Base-by-base conservation (phyloP, 805 yeast species). In the Yamadazyma phyllophila region DNA sequence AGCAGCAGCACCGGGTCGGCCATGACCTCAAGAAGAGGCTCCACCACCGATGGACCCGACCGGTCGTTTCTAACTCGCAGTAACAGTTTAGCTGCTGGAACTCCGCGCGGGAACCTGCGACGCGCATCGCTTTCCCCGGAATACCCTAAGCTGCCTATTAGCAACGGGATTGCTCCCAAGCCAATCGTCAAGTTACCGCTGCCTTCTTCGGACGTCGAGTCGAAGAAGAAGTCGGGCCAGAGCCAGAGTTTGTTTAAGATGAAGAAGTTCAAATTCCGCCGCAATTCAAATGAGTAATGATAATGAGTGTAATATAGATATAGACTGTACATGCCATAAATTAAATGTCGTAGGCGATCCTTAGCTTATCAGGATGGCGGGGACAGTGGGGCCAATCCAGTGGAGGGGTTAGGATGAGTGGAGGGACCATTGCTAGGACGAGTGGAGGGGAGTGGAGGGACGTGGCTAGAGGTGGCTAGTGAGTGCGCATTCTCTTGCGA, bases 191-290 rank as follows among this genome's bases (percentile, higher is more conserved):
- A 49, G 24, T 39, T 51, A 30, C 51, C 51, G 15, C 49, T 55
- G 27, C 54, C 58, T 13, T 49, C 43, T 26, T 46, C 49, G 32
- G 55, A 51, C 16, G 26, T 45, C n/a, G 60, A 56, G 26, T 13
- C 24, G 4, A 46, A 51, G 45, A 50, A 51, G 42, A 43, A 42
- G 33, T 29, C 17, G 20, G 24, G 15, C 7, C 31, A 16, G 7
- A 7, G 26, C 11, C 41, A 38, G 36, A 36, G 39, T 24, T 39
- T 49, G 33, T 49, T 49, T 34, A 46, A 48, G 44, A 48, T 50
- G 52, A 51, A 49, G 53, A 66, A 61, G 50, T 59, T 67, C 43
- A 61, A 58, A 41, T 51, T 64, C 27, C 54, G 74, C 39, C 53
- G 73, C 31, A 61, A 59, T 36, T 55, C 59, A 30, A 60, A 61